Conservation (phyloP, 2,329 filamentous ascomycete genomes). For the Hymenoscyphus occultus region DNA sequence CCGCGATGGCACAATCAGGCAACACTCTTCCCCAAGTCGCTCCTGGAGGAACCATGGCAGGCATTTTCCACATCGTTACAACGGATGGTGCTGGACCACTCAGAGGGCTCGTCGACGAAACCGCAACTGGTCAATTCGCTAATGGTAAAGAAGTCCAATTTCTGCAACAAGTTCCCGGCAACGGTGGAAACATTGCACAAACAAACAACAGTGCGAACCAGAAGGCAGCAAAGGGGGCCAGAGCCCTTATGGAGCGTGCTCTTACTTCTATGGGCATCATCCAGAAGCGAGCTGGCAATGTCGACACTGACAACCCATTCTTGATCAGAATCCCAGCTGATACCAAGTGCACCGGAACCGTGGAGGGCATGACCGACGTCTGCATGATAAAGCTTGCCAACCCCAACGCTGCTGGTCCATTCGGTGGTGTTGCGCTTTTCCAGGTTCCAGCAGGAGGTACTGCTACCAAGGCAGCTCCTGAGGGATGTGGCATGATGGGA, state of each 20-base stretch:
- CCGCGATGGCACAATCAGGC: conserved; percentile 50
- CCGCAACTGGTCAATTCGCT: conserved; percentile 49
- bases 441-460: conserved; percentile 40
- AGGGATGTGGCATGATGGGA: neutral
- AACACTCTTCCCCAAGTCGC: conserved; percentile 56
- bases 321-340: conserved; percentile 42
- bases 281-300: conserved; percentile 35
- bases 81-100: conserved; percentile 57
- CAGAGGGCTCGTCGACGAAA: conserved; percentile 60
- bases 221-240: no score
- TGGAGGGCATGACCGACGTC: conserved; percentile 56
- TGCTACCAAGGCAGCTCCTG: no score
- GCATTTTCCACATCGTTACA: conserved; percentile 68
- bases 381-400: conserved; percentile 65
- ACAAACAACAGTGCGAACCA: conserved; percentile 23
- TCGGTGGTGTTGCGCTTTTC: conserved; percentile 58
- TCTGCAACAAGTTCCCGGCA: conserved; percentile 50
- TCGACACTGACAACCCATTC: conserved; percentile 44
- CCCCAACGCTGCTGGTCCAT: conserved; percentile 57
- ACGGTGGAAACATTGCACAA: conserved; percentile 37
- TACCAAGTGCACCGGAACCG: conserved; percentile 57
- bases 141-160: conserved; percentile 54
- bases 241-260: conserved; percentile 25
- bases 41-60: conserved; percentile 53
- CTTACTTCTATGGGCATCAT: conserved; percentile 31